Evolutionary conservation across 345 rosid species (phyloP).

Genomic region (Crucihimalaya himalaica): DNA sequence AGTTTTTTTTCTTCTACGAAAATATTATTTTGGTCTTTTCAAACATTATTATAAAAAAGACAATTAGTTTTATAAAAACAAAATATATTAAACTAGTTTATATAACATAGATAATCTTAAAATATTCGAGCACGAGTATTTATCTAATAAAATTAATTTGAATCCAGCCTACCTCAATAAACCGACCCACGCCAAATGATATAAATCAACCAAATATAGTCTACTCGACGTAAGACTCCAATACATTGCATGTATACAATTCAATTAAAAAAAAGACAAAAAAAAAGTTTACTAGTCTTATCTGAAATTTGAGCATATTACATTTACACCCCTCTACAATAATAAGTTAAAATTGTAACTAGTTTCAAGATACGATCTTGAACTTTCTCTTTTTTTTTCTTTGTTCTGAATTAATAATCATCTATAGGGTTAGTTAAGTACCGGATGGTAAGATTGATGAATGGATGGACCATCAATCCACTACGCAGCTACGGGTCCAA

Average conservation of each 20-base stretch:
- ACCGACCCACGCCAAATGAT: neutral
- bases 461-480: constrained; percentile 37
- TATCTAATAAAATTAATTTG: too few relatives aligned
- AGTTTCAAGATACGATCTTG: neutral
- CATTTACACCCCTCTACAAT: neutral
- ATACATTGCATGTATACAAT: neutral
- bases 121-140: too few relatives aligned
- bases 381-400: neutral
- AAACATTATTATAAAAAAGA: too few relatives aligned
- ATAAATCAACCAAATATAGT: neutral
- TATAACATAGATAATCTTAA: too few relatives aligned
- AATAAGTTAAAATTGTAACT: neutral
- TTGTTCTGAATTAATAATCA: neutral
- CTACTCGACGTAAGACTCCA: neutral
- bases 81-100: too few relatives aligned
- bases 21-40: too few relatives aligned
- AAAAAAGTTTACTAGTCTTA: neutral
- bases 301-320: neutral
- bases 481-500: constrained; percentile 15
- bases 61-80: too few relatives aligned
- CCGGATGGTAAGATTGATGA: neutral
- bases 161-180: neutral
- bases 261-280: neutral
- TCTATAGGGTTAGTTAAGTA: constrained; percentile 10
- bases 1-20: too few relatives aligned